Evolutionary conservation across 1,284 basidiomycete genomes (phyloP).

Genomic region (Stereum hirsutum): DNA sequence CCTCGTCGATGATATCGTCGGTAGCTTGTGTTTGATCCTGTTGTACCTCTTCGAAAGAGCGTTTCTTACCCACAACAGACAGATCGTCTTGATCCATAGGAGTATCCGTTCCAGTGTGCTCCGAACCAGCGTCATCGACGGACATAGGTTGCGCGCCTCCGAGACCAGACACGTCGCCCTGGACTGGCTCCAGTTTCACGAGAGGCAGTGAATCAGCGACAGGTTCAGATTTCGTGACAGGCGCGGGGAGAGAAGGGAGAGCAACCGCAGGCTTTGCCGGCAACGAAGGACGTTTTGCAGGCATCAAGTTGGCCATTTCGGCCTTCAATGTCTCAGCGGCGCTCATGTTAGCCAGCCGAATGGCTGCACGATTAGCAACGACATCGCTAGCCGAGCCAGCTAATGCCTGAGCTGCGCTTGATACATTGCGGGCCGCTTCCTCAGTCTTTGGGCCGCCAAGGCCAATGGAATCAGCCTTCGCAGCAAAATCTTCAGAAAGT

Average conservation of each 20-base stretch:
- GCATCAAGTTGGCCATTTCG: slow-evolving; percentile 67
- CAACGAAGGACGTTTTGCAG: slow-evolving; percentile 42
- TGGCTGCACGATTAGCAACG: slow-evolving; percentile 80
- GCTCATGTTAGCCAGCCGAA: slow-evolving; percentile 93
- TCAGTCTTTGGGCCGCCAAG: slow-evolving; percentile 50
- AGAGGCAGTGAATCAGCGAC: not conserved
- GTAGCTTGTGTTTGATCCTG: too few species aligned
- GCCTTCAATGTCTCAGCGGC: slow-evolving; percentile 93
- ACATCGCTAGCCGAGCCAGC: slow-evolving; percentile 81
- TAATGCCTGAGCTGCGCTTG: slow-evolving; percentile 55
- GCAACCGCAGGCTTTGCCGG: slow-evolving; percentile 18
- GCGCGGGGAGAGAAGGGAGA: slow-evolving; percentile 8
- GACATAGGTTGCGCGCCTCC: not conserved
- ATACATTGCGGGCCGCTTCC: slow-evolving; percentile 44
- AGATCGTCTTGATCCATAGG: slow-evolving; percentile 12
- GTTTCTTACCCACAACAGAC: slow-evolving; percentile 47
- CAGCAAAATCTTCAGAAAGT: slow-evolving; percentile 53
- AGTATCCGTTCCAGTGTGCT: not conserved
- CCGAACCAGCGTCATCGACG: not conserved
- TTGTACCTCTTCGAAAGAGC: slow-evolving; percentile 51
- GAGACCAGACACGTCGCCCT: too few species aligned
- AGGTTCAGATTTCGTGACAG: slow-evolving; percentile 4
- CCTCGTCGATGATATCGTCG: too few species aligned
- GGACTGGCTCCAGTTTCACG: not conserved
- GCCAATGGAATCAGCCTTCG: slow-evolving; percentile 66